These are phyloP conservation scores for Candida sanyaensis DNA, from an alignment of 1,139 yeast genomes.

Conservation along the genomic window DNA sequence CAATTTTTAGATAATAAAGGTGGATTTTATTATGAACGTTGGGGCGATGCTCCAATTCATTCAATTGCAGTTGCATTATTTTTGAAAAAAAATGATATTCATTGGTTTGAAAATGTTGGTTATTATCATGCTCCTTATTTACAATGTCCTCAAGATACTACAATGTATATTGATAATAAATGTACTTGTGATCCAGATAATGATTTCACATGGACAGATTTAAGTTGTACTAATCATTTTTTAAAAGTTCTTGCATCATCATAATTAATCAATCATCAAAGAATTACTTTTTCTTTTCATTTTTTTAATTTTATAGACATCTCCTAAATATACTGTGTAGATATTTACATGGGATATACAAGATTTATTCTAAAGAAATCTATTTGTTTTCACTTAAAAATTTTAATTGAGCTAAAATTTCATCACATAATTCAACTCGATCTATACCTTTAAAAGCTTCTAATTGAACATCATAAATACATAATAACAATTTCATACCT, in stretches of 20 bases:
- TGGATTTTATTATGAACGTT: conserved; percentile 41
- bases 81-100: conserved; percentile 24
- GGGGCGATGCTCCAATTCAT: conserved; percentile 48
- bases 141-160: conserved; percentile 31
- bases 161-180: conserved; percentile 17
- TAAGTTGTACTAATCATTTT: conserved; percentile 36
- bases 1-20: conserved; percentile 30
- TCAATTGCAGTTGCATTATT: conserved; percentile 29
- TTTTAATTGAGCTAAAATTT: conserved; percentile 46
- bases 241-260: neutral
- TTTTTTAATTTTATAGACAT: neutral
- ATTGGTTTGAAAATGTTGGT: conserved; percentile 37
- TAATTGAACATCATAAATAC: conserved; percentile 52
- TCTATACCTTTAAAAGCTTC: conserved; percentile 48
- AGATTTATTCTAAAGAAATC: neutral
- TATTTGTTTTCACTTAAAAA: conserved; percentile 35
- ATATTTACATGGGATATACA: neutral
- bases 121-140: conserved; percentile 36
- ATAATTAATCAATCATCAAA: no score
- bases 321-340: no score
- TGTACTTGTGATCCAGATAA: conserved; percentile 35
- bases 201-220: conserved; percentile 28
- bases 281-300: no score
- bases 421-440: conserved; percentile 46
- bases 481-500: conserved; percentile 56